Percentiles rank a stretch among this genome's conserved stretches.
These are phyloP conservation scores for Cladobotryum mycophilum DNA, from an alignment of 2,329 filamentous ascomycete genomes.

Conservation along the genomic window DNA sequence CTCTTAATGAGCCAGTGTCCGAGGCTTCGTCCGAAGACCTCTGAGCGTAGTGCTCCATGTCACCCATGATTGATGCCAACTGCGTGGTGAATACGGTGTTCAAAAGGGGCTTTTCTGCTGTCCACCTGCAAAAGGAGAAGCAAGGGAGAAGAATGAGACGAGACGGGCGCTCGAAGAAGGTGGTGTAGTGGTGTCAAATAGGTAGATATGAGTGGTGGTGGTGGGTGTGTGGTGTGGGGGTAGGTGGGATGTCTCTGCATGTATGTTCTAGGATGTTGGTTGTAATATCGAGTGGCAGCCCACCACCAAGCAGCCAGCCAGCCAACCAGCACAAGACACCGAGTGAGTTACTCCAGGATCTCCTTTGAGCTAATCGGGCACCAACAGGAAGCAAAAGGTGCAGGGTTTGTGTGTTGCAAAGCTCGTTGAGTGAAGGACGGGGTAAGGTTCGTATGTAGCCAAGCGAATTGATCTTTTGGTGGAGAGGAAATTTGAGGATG, in stretches of 20 bases:
- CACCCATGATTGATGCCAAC: slow-evolving; percentile 8
- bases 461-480: neutral
- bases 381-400: no score
- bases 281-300: neutral
- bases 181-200: neutral
- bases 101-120: neutral
- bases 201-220: neutral
- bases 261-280: neutral
- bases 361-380: no score
- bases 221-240: slow-evolving; percentile 3
- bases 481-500: neutral
- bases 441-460: neutral
- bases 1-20: slow-evolving; percentile 16
- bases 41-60: neutral
- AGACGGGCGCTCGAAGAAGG: neutral
- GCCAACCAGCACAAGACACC: no score
- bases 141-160: slow-evolving; percentile 1
- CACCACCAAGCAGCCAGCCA: no score
- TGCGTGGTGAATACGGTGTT: neutral
- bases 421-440: neutral
- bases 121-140: neutral
- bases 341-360: no score
- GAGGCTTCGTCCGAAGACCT: slow-evolving; percentile 13
- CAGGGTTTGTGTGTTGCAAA: no score
- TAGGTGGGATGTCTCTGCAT: slow-evolving; percentile 8